Percentiles rank a stretch among this genome's conserved stretches.
phyloP scores from a whole-genome alignment of 345 rosid species.

The Brassica napus region Da-Ae NC_063436.1:7264001-7264500 shows the following conservation, averaged over 20 bases:
- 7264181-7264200: not conserved
- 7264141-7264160: not conserved
- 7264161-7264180: not conserved
- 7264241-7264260: not conserved
- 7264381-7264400: not conserved
- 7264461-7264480: too few species aligned
- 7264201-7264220: not conserved
- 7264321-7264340: not conserved
- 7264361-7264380: not conserved
- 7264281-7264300: not conserved
- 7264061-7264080: not conserved
- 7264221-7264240: not conserved
- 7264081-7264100: not conserved
- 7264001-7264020: too few species aligned
- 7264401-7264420: not conserved
- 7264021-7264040: not conserved
- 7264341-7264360: not conserved
- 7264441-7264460: not conserved
- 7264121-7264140: not conserved
- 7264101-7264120: not conserved
- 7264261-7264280: not conserved
- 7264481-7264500: too few species aligned
- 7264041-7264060: not conserved
- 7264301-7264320: not conserved
- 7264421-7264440: not conserved